Conservation (phyloP, 139 green algal genomes). For the Coelastrella sp. region DNA sequence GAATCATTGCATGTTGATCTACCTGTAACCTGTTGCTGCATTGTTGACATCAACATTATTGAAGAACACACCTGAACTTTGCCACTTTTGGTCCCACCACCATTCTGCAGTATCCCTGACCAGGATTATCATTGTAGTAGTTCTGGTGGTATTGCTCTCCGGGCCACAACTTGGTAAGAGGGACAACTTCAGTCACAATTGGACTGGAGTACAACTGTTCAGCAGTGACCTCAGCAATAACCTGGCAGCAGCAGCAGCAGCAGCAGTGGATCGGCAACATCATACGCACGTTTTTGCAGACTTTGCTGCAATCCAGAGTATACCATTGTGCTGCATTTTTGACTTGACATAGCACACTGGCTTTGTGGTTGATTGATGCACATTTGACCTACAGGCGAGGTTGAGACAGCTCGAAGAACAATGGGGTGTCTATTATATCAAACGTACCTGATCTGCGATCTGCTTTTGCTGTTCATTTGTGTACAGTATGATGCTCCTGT, state of each 20-base stretch:
- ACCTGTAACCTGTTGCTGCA: not conserved
- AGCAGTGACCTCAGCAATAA: conserved; percentile 43
- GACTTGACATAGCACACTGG: too few species aligned
- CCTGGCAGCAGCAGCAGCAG: too few species aligned
- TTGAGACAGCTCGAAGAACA: too few species aligned
- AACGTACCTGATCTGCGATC: conserved; percentile 45
- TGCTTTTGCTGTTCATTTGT: conserved; percentile 72
- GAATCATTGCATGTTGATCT: not conserved
- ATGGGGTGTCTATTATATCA: not conserved
- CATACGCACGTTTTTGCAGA: too few species aligned
- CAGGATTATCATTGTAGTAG: conserved; percentile 63
- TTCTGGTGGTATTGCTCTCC: conserved; percentile 65
- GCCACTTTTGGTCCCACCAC: conserved; percentile 63
- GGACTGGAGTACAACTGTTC: conserved; percentile 43
- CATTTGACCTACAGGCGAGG: too few species aligned
- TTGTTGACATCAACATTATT: not conserved
- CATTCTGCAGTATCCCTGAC: conserved; percentile 57
- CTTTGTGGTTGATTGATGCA: too few species aligned
- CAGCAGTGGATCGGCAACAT: too few species aligned
- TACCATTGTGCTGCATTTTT: too few species aligned
- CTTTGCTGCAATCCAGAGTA: too few species aligned
- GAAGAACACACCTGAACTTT: conserved; percentile 53
- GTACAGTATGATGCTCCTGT: conserved; percentile 85
- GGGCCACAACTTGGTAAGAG: conserved; percentile 40
- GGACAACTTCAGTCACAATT: conserved; percentile 60